Evolutionary conservation across 2,329 filamentous ascomycete genomes (phyloP), one percentile per base, ranked within the genome.

Genomic region (Penicillium sp.): DNA sequence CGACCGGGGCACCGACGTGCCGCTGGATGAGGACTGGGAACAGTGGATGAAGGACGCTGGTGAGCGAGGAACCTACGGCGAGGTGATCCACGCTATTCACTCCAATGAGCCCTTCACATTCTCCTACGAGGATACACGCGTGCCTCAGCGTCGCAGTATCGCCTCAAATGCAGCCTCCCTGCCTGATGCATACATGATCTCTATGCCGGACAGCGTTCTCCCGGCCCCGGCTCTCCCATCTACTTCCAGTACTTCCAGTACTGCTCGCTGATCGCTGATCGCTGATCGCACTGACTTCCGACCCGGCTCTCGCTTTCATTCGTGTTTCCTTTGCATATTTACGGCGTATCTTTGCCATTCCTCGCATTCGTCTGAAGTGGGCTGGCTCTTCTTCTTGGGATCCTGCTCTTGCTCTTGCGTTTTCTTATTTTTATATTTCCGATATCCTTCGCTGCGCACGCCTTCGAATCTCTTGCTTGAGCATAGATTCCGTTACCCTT

Each of bases 21-120:
- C 75, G 22, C 63, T 77, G 6, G 75, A 77, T 38, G 72, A 74
- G 48, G 74, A 76, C 52, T 84, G 80, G 78, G 82, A 84, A 62
- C 81, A 83, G 62, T 84, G 81, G 75, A 67, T 84, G 53, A 83
- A 83, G 62, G 81, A 84, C 60, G 80, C 77, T 8, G 75, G 79
- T 14, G 81, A 84, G 61, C 72, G 79, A 36, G 79, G 79, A 46
- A 69, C 67, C 45, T 75, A 74, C 56, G 62, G 65, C n/a, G 72
- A 75, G 44, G 70, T 76, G 60, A 60, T 76, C 22, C 66, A 73
- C 54, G 70, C 72, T 8, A 74, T 76, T 54, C 65, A 73, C 43
- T 59, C 67, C 32, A 69, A 68, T 39, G 69, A 72, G 43, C 68
- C 72, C 14, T 60, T 75, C 53, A 62, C 62, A 45, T 63, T 67